Base-by-base conservation (phyloP, 2,329 filamentous ascomycete species). In the Penicillium sp. region DNA sequence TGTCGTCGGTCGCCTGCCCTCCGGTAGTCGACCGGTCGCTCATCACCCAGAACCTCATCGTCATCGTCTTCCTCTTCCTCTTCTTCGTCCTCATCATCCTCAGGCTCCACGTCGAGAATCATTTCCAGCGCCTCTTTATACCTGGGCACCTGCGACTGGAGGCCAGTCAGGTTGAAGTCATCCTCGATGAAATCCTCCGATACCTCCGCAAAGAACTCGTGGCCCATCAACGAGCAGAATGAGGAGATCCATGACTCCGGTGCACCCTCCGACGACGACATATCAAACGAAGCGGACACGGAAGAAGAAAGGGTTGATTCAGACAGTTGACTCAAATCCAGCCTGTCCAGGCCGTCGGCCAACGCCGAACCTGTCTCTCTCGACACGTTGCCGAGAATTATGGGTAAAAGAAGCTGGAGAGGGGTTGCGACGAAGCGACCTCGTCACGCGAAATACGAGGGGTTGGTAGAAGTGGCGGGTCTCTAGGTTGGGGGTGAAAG, bases 41-140 rank as follows among this genome's bases (percentile, higher is more conserved):
- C 81, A 55, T 82, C 81, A 13, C 80, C 83, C 50, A 87, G 80
- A 49, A 82, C 79, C 15, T 86, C 81, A 53, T 88, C 86, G 15
- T 80, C 85, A 1, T 85, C 80, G 49, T 91, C 84, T 55, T 86
- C 79, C 13, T 81, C 78, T 37, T 84, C 81, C 25, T 85, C 81
- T 25, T 84, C 81, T 27, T 83, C 80, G 28, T 85, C 82, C 46
- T 84, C 81, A 38, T 84, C 81, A 39, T 96, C 92, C 73, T 96
- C 92, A 32, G 93, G 91, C 68, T 98, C 93, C 44, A 98, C 93
- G 63, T 98, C 93, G 57, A 98, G 80, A 60, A 98, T 97, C 92
- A 98, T 96, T 82, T 98, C 93, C 56, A 98, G 76, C 10, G 93
- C 93, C 74, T 98, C 93, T 74, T 97, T 98, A 73, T 98, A 98